phyloP scores from a whole-genome alignment of 1,284 basidiomycete genomes.

The Naganishia cerealis region DNA sequence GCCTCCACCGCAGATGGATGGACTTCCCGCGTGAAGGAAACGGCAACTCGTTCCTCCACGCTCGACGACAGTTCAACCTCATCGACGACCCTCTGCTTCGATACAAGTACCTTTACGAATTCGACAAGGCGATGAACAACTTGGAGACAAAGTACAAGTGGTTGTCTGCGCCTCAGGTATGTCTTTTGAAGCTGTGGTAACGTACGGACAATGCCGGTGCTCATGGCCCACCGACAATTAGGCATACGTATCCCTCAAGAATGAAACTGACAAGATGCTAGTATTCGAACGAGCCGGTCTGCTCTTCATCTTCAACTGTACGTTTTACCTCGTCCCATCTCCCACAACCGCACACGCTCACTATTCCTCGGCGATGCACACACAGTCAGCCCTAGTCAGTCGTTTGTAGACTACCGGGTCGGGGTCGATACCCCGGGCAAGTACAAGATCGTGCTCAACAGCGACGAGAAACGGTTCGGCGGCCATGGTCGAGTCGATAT shows the following conservation, averaged over 20 bases:
- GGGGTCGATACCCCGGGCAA: constrained; percentile 84
- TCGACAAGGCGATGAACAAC: constrained; percentile 91
- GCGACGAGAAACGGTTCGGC: constrained; percentile 82
- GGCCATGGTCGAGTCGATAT: constrained; percentile 79
- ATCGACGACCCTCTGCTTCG: constrained; percentile 81
- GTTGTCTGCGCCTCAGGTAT: constrained; percentile 77
- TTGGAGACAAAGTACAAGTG: constrained; percentile 76
- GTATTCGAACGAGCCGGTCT: constrained; percentile 90
- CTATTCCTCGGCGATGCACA: background rate
- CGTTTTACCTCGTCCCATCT: constrained; percentile 22
- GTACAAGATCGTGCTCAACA: constrained; percentile 76
- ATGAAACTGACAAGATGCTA: constrained; percentile 86
- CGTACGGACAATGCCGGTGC: background rate
- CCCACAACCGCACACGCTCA: background rate
- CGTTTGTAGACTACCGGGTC: constrained; percentile 89
- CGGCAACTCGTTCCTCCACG: constrained; percentile 90
- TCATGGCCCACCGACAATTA: constrained; percentile 45
- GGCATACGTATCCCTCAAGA: constrained; percentile 88
- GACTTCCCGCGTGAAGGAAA: constrained; percentile 97
- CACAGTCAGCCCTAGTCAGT: constrained; percentile 73
- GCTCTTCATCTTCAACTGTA: constrained; percentile 90
- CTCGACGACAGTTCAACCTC: constrained; percentile 91
- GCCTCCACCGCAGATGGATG: constrained; percentile 97
- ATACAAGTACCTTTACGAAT: constrained; percentile 89
- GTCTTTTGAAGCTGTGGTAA: constrained; percentile 27